Evolutionary conservation across 768 basidiomycete species (phyloP).

Genomic region (Tubosaeta brunneosetosa): DNA sequence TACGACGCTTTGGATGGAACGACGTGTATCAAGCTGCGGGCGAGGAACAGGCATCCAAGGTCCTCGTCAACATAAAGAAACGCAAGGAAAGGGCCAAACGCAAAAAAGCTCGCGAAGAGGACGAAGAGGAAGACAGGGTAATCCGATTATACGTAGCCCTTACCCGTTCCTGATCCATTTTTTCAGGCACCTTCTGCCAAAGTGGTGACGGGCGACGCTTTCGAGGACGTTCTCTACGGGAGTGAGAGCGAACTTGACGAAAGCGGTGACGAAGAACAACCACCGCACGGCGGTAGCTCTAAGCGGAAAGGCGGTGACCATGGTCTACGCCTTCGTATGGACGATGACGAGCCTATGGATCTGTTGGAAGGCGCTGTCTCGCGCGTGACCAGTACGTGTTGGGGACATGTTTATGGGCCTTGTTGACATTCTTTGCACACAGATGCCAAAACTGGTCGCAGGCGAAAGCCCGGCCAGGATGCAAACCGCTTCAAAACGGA

Average conservation of each 20-base stretch:
- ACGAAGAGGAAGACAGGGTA: conserved; percentile 50
- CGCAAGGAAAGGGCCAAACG: conserved; percentile 90
- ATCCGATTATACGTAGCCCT: neutral
- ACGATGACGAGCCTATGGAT: conserved; percentile 95
- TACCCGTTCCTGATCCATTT: conserved; percentile 6
- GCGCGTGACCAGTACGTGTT: conserved; percentile 60
- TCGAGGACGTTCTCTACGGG: conserved; percentile 95
- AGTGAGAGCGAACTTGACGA: conserved; percentile 89
- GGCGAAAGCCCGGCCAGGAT: conserved; percentile 81
- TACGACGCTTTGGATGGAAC: conserved; percentile 86
- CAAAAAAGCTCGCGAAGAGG: conserved; percentile 63
- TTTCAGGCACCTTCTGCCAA: conserved; percentile 43
- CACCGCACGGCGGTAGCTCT: conserved; percentile 27
- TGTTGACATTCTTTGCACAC: conserved; percentile 8
- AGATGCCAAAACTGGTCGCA: conserved; percentile 46
- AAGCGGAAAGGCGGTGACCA: conserved; percentile 36
- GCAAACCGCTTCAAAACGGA: conserved; percentile 85
- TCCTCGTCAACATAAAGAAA: conserved; percentile 92
- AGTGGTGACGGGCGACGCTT: conserved; percentile 74
- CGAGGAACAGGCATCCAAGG: conserved; percentile 81
- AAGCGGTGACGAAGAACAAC: conserved; percentile 53
- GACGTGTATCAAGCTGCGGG: conserved; percentile 70
- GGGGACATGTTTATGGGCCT: neutral
- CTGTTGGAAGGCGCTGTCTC: conserved; percentile 76
- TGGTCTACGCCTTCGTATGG: conserved; percentile 70